phyloP scores from a whole-genome alignment of 2,329 filamentous ascomycete genomes.

The Cladophialophora bantiana region DNA sequence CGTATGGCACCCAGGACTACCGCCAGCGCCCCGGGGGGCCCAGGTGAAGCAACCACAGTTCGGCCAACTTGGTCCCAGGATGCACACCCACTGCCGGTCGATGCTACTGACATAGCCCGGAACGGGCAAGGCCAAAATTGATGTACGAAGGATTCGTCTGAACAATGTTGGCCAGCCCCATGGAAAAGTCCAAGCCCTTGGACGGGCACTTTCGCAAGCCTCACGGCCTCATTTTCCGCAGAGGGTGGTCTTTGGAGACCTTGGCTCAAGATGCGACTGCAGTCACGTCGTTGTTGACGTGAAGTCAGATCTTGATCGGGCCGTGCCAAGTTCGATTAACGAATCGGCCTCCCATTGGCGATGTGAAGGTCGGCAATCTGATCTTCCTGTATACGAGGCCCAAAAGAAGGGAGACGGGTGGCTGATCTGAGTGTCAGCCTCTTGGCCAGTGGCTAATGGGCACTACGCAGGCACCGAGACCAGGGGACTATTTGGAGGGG shows the following conservation, averaged over 20 bases:
- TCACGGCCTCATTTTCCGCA: neutral
- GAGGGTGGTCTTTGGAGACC: neutral
- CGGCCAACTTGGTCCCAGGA: neutral
- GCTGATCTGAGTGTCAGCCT: slow-evolving; percentile 27
- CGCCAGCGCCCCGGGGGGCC: slow-evolving; percentile 38
- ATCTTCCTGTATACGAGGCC: slow-evolving; percentile 14
- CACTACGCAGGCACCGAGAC: neutral
- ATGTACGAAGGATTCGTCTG: neutral
- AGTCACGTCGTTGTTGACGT: neutral
- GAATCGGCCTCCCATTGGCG: slow-evolving; percentile 17
- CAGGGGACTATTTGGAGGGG: neutral
- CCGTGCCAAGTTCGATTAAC: slow-evolving; percentile 25
- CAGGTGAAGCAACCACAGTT: slow-evolving; percentile 27
- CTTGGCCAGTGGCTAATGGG: slow-evolving; percentile 8
- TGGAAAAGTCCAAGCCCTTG: neutral
- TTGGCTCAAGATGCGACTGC: neutral
- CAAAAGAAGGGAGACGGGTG: slow-evolving; percentile 9
- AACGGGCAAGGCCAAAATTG: neutral
- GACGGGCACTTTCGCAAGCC: neutral
- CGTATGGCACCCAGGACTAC: slow-evolving; percentile 32
- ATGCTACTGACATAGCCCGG: neutral
- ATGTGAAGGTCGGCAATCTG: slow-evolving; percentile 33
- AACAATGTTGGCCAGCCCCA: slow-evolving; percentile 2
- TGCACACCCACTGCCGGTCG: neutral
- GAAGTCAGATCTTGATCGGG: slow-evolving; percentile 24